A percentile compares a stretch with the other conserved stretches of the same genome.
Evolutionary conservation across 768 basidiomycete species (phyloP).

Genomic region (Naematelia aurantialba): DNA sequence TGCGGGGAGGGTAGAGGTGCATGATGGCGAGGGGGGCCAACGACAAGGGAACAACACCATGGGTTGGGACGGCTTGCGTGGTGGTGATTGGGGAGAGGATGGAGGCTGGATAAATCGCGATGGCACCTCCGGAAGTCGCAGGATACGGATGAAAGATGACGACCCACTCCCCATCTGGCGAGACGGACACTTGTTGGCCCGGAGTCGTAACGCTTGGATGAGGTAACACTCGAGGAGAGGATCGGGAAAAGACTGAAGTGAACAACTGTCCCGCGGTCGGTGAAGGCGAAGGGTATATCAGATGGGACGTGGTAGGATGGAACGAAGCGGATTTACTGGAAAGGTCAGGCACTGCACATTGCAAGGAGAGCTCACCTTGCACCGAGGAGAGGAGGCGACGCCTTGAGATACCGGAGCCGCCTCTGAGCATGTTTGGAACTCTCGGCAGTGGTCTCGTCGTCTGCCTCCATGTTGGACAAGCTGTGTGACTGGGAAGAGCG

Average conservation of each 20-base stretch:
- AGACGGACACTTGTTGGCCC: constrained; percentile 16
- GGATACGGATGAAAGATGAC: constrained; percentile 32
- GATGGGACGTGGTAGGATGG: constrained; percentile 18
- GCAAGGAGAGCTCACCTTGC: background rate
- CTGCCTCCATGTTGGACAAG: background rate
- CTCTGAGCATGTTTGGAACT: background rate
- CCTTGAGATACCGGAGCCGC: background rate
- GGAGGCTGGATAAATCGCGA: constrained; percentile 28
- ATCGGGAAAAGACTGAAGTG: constrained; percentile 16
- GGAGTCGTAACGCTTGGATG: constrained; percentile 23
- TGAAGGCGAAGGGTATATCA: constrained; percentile 29
- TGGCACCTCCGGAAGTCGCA: constrained; percentile 17
- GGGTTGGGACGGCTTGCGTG: constrained; percentile 13
- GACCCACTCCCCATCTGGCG: constrained; percentile 26
- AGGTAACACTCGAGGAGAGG: constrained; percentile 20
- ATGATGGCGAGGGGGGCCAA: constrained; percentile 17
- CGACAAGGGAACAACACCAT: constrained; percentile 20
- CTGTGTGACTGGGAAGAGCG: too few relatives aligned
- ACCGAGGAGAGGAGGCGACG: background rate
- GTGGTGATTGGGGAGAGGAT: constrained; percentile 21
- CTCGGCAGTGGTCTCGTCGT: background rate
- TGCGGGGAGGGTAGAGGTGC: constrained; percentile 27
- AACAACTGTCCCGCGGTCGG: constrained; percentile 15
- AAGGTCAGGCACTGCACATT: background rate
- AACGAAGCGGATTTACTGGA: constrained; percentile 14